Base-by-base conservation (phyloP, 129 eudicot genomes). In the Helianthus tuberosus region DNA sequence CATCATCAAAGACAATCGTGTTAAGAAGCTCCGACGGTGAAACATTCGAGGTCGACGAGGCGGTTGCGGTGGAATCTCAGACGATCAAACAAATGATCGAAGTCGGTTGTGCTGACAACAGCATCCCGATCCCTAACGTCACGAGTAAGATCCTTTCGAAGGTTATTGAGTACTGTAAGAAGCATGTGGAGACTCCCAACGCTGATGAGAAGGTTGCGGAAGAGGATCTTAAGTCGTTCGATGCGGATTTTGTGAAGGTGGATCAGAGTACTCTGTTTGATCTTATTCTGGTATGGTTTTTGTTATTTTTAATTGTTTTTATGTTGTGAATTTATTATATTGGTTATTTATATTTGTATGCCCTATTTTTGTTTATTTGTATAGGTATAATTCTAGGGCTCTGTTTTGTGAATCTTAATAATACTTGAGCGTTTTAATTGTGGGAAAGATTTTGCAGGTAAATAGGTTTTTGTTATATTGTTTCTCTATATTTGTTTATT, bases 161-260 rank as follows among this genome's bases (percentile, higher is more conserved):
- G 84, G 96, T 91, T 5, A 82, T 91, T 23, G 92, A 91, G 79
- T 91, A 88, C 82, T 91, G 97, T 60, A 86, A 83, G 84, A 84
- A 84, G 53, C 97, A 91, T 20, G 97, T 83, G 8, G 85, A 84
- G 5, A 66, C 79, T 4, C 71, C 91, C 1, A 78, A 70, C 32
- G 6, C 79, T 27, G 87, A 72, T 23, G 96, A 85, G n/a, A 80
- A 82, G 69, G 15, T 60, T 0, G 62, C 68, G 1, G 87, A 84
- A 1, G 96, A 87, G 1, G 91, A 85, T 12, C 77, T 89, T 16
- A 89, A 85, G 77, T 23, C 72, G 29, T 90, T 86, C 50, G 93
- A 90, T 65, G 77, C 89, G 1, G 91, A 87, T 3, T 90, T 87
- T 17, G 85, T 87, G 27, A 87, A 85, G 63, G 97, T 85, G 35